Evolutionary conservation across 2,329 filamentous ascomycete genomes (phyloP), one percentile per base, ranked within the genome.

Genomic region (Trichoderma cornu-damae): DNA sequence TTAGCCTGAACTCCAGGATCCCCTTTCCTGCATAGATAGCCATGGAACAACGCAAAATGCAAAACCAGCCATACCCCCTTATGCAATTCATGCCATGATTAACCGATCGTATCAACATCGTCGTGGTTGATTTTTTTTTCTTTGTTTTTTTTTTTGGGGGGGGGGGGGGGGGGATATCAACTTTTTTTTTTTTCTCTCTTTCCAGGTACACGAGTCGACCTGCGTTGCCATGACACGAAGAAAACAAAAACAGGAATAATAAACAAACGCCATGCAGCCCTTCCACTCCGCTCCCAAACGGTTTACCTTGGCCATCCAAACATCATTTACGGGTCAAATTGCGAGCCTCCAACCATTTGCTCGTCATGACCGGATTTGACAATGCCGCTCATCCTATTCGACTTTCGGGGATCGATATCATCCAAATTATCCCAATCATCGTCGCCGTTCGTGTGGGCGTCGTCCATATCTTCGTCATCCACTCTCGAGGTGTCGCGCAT

Each of bases 341-440:
- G 79, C 48, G 79, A 77, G 58, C 77, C 77, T 62, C 79, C 81
- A 65, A 88, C 82, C 76, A 85, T 83, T 61, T 83, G 77, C 67
- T 85, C 82, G 59, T 87, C 85, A 62, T 82, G 76, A 58, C 75
- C 76, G 53, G 75, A 75, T 67, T 78, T 81, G 50, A 83, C 76
- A 61, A 85, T 79, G 43, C 84, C 84, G 66, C 83, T 86, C 83
- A 86, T 86, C 51, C 82, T 77, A 65, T 84, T 84, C 38, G 72
- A 69, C 65, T 74, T 79, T 61, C 75, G 74, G 46, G 73, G 73
- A 62, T 82, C 79, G 57, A 78, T 67, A 60, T 84, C 82, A 59
- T 80, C 75, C 56, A 82, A 64, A 62, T 83, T 82, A 61, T 86
- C 80, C 81, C 81, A 83, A 60, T 82, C 62, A 57, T 64, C 67